Percentiles rank a stretch among this genome's conserved stretches.
Evolutionary conservation across 352 stramenopile genomes (phyloP).

Genomic region (Phytopythium chamaehyphon): DNA sequence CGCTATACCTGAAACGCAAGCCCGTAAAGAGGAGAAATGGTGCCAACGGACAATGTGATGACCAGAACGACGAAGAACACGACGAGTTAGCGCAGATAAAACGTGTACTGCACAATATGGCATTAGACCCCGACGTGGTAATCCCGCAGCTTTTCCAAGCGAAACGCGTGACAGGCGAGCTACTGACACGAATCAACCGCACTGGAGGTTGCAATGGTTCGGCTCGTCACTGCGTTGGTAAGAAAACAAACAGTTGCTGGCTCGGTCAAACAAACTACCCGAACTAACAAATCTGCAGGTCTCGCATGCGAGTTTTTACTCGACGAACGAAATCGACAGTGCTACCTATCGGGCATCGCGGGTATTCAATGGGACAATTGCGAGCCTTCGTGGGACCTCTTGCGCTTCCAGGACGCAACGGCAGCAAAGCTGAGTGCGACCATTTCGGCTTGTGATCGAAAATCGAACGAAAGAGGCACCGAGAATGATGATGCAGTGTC

Average conservation of each 20-base stretch:
- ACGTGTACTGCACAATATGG: constrained; percentile 3
- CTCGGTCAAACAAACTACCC: no score
- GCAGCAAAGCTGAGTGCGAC: constrained; percentile 28
- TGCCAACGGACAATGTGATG: background rate
- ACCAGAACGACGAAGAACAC: background rate
- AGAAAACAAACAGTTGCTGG: no score
- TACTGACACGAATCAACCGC: constrained; percentile 49
- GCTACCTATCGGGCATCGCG: constrained; percentile 39
- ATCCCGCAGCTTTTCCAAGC: constrained; percentile 48
- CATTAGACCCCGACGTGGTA: constrained; percentile 38
- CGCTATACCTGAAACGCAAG: background rate
- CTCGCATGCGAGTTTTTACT: constrained; percentile 62
- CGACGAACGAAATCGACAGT: constrained; percentile 14
- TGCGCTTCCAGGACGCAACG: constrained; percentile 30
- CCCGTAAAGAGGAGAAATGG: no score
- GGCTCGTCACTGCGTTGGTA: background rate
- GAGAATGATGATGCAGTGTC: background rate
- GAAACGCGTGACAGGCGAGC: constrained; percentile 50
- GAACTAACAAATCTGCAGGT: constrained; percentile 12
- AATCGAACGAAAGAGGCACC: background rate
- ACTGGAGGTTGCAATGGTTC: background rate
- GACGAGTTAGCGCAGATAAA: constrained; percentile 5
- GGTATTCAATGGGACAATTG: constrained; percentile 44
- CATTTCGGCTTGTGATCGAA: constrained; percentile 3
- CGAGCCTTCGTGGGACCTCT: constrained; percentile 35